Evolutionary conservation across 1,139 yeast genomes (phyloP).

Genomic region (Zygoascus sp.): DNA sequence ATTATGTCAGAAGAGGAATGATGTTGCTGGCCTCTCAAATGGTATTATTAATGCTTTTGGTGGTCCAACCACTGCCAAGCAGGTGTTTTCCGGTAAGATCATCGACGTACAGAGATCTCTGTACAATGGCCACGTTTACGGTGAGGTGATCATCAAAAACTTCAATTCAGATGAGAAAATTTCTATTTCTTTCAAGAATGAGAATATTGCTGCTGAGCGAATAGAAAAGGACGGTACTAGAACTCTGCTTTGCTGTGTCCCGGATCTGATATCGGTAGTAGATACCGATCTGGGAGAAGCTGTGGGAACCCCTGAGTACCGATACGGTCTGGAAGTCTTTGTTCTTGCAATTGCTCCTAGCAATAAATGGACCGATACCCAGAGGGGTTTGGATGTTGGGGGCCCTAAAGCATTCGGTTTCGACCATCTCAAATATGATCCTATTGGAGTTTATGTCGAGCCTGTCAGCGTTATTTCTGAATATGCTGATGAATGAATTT

Average conservation of each 20-base stretch:
- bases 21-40: constrained; percentile 36
- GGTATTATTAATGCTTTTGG: constrained; percentile 40
- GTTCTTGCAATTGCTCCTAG: constrained; percentile 43
- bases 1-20: constrained; percentile 37
- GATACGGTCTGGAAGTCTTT: constrained; percentile 43
- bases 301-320: constrained; percentile 46
- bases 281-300: constrained; percentile 46
- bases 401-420: constrained; percentile 43
- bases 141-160: constrained; percentile 42
- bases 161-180: constrained; percentile 19
- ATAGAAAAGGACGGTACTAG: constrained; percentile 22
- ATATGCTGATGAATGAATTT: constrained; percentile 19
- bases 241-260: constrained; percentile 40
- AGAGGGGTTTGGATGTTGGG: constrained; percentile 38
- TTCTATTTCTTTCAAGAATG: constrained; percentile 46
- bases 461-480: constrained; percentile 43
- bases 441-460: constrained; percentile 36
- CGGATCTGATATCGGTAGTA: constrained; percentile 44
- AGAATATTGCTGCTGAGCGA: constrained; percentile 39
- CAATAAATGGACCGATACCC: constrained; percentile 34
- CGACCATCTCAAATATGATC: constrained; percentile 35
- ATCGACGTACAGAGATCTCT: constrained; percentile 41
- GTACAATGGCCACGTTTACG: constrained; percentile 44
- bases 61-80: constrained; percentile 36
- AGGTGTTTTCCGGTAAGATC: constrained; percentile 43